These are phyloP conservation scores for Mycena rosella DNA, from an alignment of 768 basidiomycete species.

Conservation along the genomic window DNA sequence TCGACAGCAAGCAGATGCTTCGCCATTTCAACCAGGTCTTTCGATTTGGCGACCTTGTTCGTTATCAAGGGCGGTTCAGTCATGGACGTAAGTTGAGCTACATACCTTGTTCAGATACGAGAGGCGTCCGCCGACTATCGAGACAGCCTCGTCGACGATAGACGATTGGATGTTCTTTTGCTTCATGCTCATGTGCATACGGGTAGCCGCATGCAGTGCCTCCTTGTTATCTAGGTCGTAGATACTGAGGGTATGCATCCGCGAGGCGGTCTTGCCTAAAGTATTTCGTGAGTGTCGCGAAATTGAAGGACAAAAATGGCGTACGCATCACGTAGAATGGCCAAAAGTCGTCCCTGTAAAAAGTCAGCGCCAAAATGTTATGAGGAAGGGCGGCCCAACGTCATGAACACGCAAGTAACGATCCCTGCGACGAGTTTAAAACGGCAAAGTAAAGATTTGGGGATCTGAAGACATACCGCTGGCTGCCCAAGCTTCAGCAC, in stretches of 20 bases:
- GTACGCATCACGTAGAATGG: constrained; percentile 76
- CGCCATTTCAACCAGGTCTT: constrained; percentile 76
- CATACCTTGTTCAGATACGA: constrained; percentile 80
- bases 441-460: constrained; percentile 19
- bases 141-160: constrained; percentile 59
- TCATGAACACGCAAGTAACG: constrained; percentile 82
- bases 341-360: constrained; percentile 85
- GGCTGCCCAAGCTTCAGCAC: constrained; percentile 88
- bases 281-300: constrained; percentile 21
- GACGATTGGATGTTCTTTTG: constrained; percentile 22
- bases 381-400: constrained; percentile 56
- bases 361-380: constrained; percentile 22
- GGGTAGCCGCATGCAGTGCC: constrained; percentile 67
- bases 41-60: constrained; percentile 63
- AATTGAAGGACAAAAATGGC: constrained; percentile 40
- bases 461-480: constrained; percentile 62
- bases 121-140: constrained; percentile 82
- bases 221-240: constrained; percentile 75
- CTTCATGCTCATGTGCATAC: constrained; percentile 60
- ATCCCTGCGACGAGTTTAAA: constrained; percentile 60
- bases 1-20: constrained; percentile 75
- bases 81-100: constrained; percentile 32
- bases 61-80: not conserved
- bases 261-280: constrained; percentile 75
- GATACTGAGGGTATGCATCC: constrained; percentile 88